Base-by-base conservation (phyloP, 306 rosid genomes). In the Fragaria vesca region DNA sequence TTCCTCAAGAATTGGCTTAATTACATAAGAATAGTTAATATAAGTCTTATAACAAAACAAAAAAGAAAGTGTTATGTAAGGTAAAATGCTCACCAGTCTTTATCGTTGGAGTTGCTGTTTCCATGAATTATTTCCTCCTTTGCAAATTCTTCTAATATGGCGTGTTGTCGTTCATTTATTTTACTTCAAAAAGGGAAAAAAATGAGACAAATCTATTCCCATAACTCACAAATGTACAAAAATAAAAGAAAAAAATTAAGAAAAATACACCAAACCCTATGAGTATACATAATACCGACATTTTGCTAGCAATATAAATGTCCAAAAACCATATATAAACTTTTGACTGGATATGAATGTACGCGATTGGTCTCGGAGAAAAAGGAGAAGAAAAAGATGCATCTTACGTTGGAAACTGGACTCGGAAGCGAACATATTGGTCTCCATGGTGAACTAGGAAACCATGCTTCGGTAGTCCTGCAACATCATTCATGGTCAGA, bases 101-200 rank as follows among this genome's bases (percentile, higher is more conserved):
- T 96, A 83, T 84, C 85, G 69, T 78, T 26, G 43, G 84, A 74
- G 54, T 81, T 73, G 82, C 79, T 73, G 78, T 76, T 83, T 82
- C 71, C 93, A 77, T 66, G 74, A 71, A 67, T 85, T 79, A 95
- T 91, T 85, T 95, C 99, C 85, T 93, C 99, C 88, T 81, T 80
- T 4, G 87, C 97, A 69, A 95, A 87, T 83, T 95, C 99, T 86
- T 93, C 96, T 65, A 95, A 85, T 78, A 95, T 88, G 24, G 91
- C 97, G 71, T 87, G 97, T 43, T 93, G 97, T 6, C 91, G 88
- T 76, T 95, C 97, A 15, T 87, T 95, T 76, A 91, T 80, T 82
- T 62, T 78, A 78, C 99, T 93, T 81, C 28, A 74, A 69, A 79
- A 80, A 70, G 16, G 54, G 66, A 85, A 9, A 70, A 79, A 28